A percentile compares a stretch with the other conserved stretches of the same genome.
Evolutionary conservation across 306 rosid genomes (phyloP).

Genomic region (Glycyrrhiza uralensis): DNA sequence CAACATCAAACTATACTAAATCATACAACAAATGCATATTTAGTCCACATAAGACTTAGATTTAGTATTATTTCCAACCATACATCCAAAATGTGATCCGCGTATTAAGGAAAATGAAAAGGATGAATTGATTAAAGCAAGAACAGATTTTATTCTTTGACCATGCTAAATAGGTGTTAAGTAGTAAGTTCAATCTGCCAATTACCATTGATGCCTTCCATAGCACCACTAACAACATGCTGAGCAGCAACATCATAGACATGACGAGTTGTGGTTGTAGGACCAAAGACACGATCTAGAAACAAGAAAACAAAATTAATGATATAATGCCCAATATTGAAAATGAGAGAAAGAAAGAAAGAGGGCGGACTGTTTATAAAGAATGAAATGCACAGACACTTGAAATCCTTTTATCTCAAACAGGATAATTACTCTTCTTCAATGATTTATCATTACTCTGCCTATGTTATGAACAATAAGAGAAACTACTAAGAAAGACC

Average conservation of each 20-base stretch:
- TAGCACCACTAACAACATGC: slow-evolving; percentile 84
- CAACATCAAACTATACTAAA: slow-evolving; percentile 12
- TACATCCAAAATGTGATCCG: neutral
- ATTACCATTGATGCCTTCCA: slow-evolving; percentile 98
- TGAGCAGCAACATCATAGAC: slow-evolving; percentile 98
- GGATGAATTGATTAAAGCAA: slow-evolving; percentile 5
- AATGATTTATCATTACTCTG: neutral
- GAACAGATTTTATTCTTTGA: slow-evolving; percentile 8
- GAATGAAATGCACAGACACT: neutral
- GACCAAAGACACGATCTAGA: slow-evolving; percentile 94
- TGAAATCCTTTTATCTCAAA: neutral
- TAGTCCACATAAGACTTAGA: slow-evolving; percentile 9
- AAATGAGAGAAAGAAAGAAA: neutral
- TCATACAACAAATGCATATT: neutral
- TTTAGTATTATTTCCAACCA: slow-evolving; percentile 18
- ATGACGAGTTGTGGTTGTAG: slow-evolving; percentile 95
- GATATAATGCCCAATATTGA: slow-evolving; percentile 7
- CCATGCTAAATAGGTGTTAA: slow-evolving; percentile 15
- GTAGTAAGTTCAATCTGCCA: slow-evolving; percentile 26
- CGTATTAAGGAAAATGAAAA: slow-evolving; percentile 11
- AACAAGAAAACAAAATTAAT: slow-evolving; percentile 22
- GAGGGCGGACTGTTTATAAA: neutral
- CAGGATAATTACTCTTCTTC: neutral
- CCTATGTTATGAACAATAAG: neutral
- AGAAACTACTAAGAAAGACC: neutral